Conservation (phyloP, 2,329 filamentous ascomycete genomes). For the Penicillium sp. region DNA sequence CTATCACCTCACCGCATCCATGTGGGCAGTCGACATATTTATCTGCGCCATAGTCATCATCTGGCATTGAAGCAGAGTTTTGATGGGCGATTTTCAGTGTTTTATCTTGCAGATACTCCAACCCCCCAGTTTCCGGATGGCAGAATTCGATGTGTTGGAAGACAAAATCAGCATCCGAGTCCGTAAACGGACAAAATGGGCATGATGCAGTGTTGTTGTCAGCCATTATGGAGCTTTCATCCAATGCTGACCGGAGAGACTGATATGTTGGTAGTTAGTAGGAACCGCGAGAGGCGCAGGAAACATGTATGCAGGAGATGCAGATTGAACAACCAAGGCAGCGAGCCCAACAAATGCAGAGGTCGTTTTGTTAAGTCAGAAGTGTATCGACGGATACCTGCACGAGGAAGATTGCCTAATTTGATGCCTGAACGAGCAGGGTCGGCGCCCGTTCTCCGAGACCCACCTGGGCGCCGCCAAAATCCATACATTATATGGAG, state of each 20-base stretch:
- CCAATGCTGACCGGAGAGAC: background rate
- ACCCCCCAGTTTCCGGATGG: constrained; percentile 42
- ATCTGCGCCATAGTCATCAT: constrained; percentile 15
- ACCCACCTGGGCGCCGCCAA: background rate
- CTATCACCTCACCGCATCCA: constrained; percentile 60
- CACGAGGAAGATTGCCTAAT: background rate
- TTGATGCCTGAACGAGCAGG: constrained; percentile 6
- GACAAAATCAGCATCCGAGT: constrained; percentile 41
- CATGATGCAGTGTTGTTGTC: constrained; percentile 31
- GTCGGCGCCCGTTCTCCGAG: background rate
- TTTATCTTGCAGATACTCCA: constrained; percentile 23
- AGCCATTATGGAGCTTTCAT: constrained; percentile 19
- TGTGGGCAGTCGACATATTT: constrained; percentile 56
- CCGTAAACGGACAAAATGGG: constrained; percentile 48
- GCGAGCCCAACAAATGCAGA: background rate
- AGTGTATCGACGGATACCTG: background rate
- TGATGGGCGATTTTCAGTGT: constrained; percentile 1
- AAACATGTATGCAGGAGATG: constrained; percentile 4
- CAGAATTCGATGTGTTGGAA: constrained; percentile 46
- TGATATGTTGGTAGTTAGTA: background rate
- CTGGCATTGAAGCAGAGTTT: background rate
- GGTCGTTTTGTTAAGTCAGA: background rate
- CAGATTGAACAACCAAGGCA: background rate
- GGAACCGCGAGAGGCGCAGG: background rate
- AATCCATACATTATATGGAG: background rate